Evolutionary conservation across 495 filamentous ascomycete species (phyloP).

Genomic region (Hypoxylon trugodes): DNA sequence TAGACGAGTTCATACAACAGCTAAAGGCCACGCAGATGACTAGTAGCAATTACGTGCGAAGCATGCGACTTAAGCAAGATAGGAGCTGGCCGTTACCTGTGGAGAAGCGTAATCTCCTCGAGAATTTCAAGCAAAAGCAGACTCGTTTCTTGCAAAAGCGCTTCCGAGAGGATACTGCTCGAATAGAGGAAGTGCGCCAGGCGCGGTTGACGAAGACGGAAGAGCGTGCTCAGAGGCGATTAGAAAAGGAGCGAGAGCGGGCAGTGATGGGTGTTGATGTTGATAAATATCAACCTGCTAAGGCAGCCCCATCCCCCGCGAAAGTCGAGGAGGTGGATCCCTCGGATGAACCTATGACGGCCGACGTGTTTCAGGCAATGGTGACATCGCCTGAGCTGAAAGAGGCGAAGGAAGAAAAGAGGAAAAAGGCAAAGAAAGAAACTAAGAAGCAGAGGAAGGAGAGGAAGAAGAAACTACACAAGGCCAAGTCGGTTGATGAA

Average conservation of each 20-base stretch:
- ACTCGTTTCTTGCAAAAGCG: background rate
- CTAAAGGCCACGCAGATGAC: constrained; percentile 18
- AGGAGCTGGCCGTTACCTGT: background rate
- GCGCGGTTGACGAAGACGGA: background rate
- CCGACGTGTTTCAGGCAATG: constrained; percentile 14
- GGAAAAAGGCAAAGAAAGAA: background rate
- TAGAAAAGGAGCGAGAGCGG: too few relatives aligned
- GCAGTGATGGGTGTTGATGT: too few relatives aligned
- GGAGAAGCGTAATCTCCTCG: background rate
- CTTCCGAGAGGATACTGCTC: constrained; percentile 1
- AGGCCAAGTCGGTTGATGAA: background rate
- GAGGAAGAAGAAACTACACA: background rate
- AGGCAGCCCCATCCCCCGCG: background rate
- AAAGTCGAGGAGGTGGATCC: background rate
- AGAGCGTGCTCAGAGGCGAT: background rate
- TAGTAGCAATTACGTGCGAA: constrained; percentile 12
- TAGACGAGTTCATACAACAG: constrained; percentile 30
- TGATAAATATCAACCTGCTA: background rate
- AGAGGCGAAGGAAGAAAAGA: background rate
- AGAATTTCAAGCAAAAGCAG: background rate
- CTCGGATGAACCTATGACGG: background rate
- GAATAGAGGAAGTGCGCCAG: background rate
- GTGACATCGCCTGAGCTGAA: background rate
- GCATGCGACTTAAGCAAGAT: constrained; percentile 20
- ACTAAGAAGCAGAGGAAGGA: background rate